Conservation (phyloP, 176 grass and related monocot genomes). For the Rhynchospora tenuis region DNA sequence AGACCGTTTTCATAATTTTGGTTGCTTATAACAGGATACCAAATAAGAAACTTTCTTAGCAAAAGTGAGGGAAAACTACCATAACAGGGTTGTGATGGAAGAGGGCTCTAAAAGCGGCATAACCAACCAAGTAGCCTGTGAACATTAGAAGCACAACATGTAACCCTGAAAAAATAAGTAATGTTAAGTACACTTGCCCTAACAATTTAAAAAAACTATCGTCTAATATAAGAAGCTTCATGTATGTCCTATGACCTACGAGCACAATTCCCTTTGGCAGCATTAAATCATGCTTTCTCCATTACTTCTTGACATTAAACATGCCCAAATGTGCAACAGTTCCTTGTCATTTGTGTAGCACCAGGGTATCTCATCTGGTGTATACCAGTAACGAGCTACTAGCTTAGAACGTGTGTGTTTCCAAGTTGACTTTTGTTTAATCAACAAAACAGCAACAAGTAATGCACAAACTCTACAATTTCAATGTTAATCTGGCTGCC, state of each 20-base stretch:
- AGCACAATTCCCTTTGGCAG: too few species aligned
- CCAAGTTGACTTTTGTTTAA: not conserved
- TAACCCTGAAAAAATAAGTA: conserved; percentile 38
- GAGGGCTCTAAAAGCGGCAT: conserved; percentile 64
- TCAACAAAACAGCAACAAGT: not conserved
- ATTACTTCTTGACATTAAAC: not conserved
- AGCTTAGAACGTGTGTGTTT: not conserved
- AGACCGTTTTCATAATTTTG: not conserved
- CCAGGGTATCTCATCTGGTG: not conserved
- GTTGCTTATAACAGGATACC: not conserved
- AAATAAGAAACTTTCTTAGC: not conserved
- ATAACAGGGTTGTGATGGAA: conserved; percentile 72
- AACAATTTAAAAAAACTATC: not conserved
- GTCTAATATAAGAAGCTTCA: too few species aligned
- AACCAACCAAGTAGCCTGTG: conserved; percentile 87
- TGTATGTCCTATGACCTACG: too few species aligned
- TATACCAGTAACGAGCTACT: not conserved
- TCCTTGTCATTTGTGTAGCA: not conserved
- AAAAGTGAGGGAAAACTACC: conserved; percentile 39
- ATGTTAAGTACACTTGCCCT: not conserved
- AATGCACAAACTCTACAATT: not conserved
- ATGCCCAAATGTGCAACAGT: not conserved
- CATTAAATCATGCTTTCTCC: not conserved
- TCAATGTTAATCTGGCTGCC: not conserved
- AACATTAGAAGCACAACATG: conserved; percentile 87